Evolutionary conservation across 148 eudicot species (phyloP), one percentile per base, ranked within the genome.

Genomic region (Vaccinium macrocarpon): DNA sequence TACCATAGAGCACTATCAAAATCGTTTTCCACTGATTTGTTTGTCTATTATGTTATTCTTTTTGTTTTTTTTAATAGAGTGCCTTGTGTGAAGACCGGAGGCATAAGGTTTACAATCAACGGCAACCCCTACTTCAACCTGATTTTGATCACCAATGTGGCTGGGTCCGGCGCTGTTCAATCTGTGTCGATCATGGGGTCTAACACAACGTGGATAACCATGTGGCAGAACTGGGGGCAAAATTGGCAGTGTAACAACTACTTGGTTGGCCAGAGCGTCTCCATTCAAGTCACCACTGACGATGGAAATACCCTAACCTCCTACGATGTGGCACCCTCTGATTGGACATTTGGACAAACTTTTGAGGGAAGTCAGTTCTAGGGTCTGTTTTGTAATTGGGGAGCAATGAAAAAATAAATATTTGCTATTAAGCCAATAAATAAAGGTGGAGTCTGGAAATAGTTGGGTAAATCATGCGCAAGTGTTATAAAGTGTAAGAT

Each of bases 51-150:
- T 64, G 15, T 27, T 1, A 27, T 66, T 32, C 32, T 6, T 10
- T 73, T 42, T 73, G 13, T 66, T 32, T 15, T 6, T 10, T 73
- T 42, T 73, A 2, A 16, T 72, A 88, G 90, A 82, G 90, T 88
- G 68, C 81, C 90, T 0, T 88, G 90, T 68, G 82, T 14, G 71
- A 88, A 66, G 83, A 88, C 57, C 61, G 88, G 90, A n/a, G 90
- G 88, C 18, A 84, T 88, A 19, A 78, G 85, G 80, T 88, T 86
- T 86, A 88, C 87, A 5, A 84, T 88, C 81, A 86, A 84, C 25
- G 88, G 88, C 25, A 85, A 86, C 88, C 83, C 88, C 0, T 88
- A 61, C 84, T 88, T 84, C 87, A 88, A 88, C 87, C 21, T 86
- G 81, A 79, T 86, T 23, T 25, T 84, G 78, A 79, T 88, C 83